Evolutionary conservation across 2,329 filamentous ascomycete genomes (phyloP).

Genomic region (Penicillium janthinellum): DNA sequence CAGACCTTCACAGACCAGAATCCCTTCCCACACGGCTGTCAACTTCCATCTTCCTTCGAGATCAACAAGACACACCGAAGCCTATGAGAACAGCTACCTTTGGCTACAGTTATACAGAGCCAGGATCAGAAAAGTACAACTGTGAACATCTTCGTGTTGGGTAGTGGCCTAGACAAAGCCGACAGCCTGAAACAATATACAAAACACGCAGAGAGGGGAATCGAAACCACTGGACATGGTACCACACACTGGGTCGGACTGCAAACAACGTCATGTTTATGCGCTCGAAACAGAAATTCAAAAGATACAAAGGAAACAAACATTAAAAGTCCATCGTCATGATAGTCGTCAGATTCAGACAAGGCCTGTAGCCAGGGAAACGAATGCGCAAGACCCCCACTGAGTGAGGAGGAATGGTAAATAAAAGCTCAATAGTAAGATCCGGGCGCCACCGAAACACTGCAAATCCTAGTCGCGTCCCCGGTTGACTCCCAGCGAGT

Average conservation of each 20-base stretch:
- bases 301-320: constrained; percentile 11
- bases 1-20: not conserved
- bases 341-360: constrained; percentile 18
- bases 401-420: not conserved
- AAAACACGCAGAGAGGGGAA: constrained; percentile 33
- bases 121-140: constrained; percentile 1
- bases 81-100: not conserved
- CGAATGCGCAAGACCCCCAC: constrained; percentile 16
- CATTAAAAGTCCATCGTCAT: constrained; percentile 23
- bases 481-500: constrained; percentile 1
- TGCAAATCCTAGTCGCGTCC: constrained; percentile 20
- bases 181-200: constrained; percentile 23
- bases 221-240: constrained; percentile 27
- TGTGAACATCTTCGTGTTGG: constrained; percentile 15
- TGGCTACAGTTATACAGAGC: not conserved
- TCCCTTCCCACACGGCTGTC: not conserved
- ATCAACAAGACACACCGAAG: not conserved
- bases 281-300: constrained; percentile 8
- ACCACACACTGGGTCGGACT: constrained; percentile 22
- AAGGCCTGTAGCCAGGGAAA: constrained; percentile 8
- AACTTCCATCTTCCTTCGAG: not conserved
- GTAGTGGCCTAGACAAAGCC: constrained; percentile 14
- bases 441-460: constrained; percentile 32
- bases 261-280: constrained; percentile 23
- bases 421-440: constrained; percentile 3